These are phyloP conservation scores for Aspergillus sclerotiicarbonarius DNA, from an alignment of 495 filamentous ascomycete genomes.

Conservation along the genomic window DNA sequence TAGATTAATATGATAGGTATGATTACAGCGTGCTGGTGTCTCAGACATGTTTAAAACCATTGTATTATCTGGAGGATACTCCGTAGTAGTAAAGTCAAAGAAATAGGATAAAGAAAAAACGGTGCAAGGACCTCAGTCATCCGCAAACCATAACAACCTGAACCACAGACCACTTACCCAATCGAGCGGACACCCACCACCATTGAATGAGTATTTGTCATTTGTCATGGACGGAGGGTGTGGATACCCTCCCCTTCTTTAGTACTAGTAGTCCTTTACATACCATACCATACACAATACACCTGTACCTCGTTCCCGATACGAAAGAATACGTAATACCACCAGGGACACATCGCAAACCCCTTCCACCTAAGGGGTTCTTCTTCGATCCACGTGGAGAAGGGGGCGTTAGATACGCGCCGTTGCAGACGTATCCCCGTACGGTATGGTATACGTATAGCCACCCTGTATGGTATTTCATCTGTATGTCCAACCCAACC, in stretches of 20 bases:
- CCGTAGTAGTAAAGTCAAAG: no score
- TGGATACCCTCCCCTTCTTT: no score
- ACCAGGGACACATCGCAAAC: slow-evolving; percentile 20
- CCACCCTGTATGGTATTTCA: not conserved
- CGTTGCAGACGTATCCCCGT: slow-evolving; percentile 15
- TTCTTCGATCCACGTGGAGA: slow-evolving; percentile 18
- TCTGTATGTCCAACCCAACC: not conserved
- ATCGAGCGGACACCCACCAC: not conserved
- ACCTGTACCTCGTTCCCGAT: not conserved
- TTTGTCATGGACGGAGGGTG: no score
- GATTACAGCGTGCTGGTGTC: no score
- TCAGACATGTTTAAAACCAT: no score
- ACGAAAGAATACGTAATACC: no score
- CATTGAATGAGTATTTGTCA: slow-evolving; percentile 10
- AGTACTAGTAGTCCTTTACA: no score
- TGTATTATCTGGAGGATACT: no score
- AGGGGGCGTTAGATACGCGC: slow-evolving; percentile 19
- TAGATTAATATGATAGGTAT: not conserved
- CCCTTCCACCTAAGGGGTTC: slow-evolving; percentile 16
- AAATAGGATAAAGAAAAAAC: no score
- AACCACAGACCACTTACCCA: not conserved
- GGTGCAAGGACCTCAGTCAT: not conserved
- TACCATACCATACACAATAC: not conserved
- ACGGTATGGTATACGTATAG: slow-evolving; percentile 1
- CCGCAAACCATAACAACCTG: not conserved